Evolutionary conservation across 371 early-diverging fungal genomes (phyloP).

Genomic region (Mucor saturninus): DNA sequence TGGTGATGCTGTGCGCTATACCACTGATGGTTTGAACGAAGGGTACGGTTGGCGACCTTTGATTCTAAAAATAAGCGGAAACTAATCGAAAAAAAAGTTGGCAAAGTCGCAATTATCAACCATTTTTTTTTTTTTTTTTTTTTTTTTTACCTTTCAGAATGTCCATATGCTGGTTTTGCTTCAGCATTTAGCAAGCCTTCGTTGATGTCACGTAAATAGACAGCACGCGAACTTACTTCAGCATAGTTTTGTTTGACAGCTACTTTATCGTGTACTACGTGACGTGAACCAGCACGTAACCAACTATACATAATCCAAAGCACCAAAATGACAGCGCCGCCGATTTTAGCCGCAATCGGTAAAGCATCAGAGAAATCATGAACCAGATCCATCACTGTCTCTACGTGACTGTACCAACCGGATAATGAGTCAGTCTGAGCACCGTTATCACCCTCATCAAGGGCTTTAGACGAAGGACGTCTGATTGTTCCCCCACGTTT

Average conservation of each 20-base stretch:
- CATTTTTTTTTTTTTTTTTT: background rate
- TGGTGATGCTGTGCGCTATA: slow-evolving; percentile 49
- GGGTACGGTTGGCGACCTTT: slow-evolving; percentile 14
- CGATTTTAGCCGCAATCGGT: slow-evolving; percentile 27
- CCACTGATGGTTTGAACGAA: slow-evolving; percentile 34
- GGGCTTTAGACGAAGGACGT: slow-evolving; percentile 12
- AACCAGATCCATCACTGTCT: slow-evolving; percentile 8
- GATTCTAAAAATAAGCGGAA: slow-evolving; percentile 30
- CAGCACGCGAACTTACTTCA: slow-evolving; percentile 43
- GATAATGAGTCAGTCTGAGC: background rate
- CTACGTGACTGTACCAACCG: slow-evolving; percentile 24
- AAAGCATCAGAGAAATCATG: slow-evolving; percentile 27
- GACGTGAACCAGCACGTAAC: slow-evolving; percentile 24
- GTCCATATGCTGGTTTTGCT: slow-evolving; percentile 29
- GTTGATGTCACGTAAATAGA: slow-evolving; percentile 58
- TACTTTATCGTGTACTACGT: background rate
- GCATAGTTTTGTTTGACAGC: background rate
- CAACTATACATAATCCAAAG: slow-evolving; percentile 30
- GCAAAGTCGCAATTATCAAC: too few species aligned
- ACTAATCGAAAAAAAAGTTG: slow-evolving; percentile 10
- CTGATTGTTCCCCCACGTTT: slow-evolving; percentile 23
- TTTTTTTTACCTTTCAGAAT: slow-evolving; percentile 34
- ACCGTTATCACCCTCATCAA: background rate
- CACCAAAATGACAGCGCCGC: slow-evolving; percentile 5
- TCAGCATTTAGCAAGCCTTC: slow-evolving; percentile 41